Base-by-base conservation (phyloP, 1,139 yeast species). In the Hemisphaericaspora xylofermentans region DNA sequence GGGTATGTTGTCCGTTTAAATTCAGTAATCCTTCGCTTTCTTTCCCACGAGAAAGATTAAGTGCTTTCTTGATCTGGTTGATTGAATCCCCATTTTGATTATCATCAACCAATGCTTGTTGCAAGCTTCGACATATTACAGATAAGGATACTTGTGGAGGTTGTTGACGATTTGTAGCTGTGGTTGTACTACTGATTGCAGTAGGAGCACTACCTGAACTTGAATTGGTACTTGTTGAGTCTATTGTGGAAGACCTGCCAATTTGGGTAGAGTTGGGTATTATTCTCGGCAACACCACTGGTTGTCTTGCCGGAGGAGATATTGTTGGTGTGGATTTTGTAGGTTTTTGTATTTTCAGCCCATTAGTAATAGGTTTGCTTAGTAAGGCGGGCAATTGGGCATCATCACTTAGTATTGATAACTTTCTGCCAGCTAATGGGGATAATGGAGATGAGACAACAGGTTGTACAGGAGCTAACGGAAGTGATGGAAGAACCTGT, bases 61-160 rank as follows among this genome's bases (percentile, higher is more conserved):
- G 17, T 6, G 28, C 35, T n/a, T 22, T 30, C 21, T 30, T 33
- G 9, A 31, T 30, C 12, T 14, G 16, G 18, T 33, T 17, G 12
- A 31, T 31, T 10, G 34, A 18, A 10, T 31, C 10, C n/a, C 34
- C 34, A 24, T 30, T 36, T 12, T 24, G 27, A 31, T 16, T 36
- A 43, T 52, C 42, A 48, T 55, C 40, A 50, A 48, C 41, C 58
- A 67, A 6, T 58, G 53, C 45, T 50, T 59, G 12, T 68, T 46
- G 50, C 25, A 46, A 36, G 30, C 46, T 45, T 28, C 42, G 38
- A 17, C 48, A 45, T 33, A 46, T 46, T 13, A 41, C 38, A n/a
- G 48, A 41, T 30, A 46, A 37, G 6, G 52, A 19, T 56, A 57
- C 43, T 63, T 70, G 27, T 56, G 54, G 10, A 34, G 62, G 53